Conservation (phyloP, 2,329 filamentous ascomycete genomes). For the Apiospora aurea region DNA sequence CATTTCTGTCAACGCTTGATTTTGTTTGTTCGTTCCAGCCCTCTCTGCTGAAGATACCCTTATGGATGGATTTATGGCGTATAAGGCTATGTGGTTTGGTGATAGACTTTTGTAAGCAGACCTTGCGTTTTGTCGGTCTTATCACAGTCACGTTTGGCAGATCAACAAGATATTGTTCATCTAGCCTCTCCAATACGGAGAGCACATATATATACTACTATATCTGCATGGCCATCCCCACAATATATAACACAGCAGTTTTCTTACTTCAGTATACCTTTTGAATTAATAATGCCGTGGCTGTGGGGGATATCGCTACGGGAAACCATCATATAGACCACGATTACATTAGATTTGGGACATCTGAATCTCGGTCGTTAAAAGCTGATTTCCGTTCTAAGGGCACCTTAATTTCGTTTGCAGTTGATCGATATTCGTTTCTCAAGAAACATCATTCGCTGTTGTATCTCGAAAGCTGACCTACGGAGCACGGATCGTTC, state of each 20-base stretch:
- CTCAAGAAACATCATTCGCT: background rate
- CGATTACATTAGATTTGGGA: background rate
- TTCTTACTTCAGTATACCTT: background rate
- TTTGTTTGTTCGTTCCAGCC: constrained; percentile 17
- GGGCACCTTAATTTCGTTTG: background rate
- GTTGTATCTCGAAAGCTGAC: too few species aligned
- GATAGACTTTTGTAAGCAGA: constrained; percentile 15
- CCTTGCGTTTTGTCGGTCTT: constrained; percentile 8
- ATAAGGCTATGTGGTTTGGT: background rate
- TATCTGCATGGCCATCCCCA: background rate
- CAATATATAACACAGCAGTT: background rate
- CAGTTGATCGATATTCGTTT: background rate
- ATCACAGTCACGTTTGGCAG: background rate
- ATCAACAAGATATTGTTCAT: background rate
- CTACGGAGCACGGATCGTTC: too few species aligned
- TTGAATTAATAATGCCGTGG: background rate
- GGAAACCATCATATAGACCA: background rate
- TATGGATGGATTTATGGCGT: constrained; percentile 15
- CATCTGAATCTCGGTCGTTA: background rate
- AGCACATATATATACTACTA: background rate
- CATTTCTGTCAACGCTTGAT: constrained; percentile 2
- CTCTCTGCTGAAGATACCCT: constrained; percentile 22
- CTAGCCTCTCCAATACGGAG: background rate
- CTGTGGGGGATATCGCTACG: background rate
- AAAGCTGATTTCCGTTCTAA: background rate